Evolutionary conservation across 495 filamentous ascomycete species (phyloP), one percentile per base, ranked within the genome.

Genomic region (Pyrenula aspistea): DNA sequence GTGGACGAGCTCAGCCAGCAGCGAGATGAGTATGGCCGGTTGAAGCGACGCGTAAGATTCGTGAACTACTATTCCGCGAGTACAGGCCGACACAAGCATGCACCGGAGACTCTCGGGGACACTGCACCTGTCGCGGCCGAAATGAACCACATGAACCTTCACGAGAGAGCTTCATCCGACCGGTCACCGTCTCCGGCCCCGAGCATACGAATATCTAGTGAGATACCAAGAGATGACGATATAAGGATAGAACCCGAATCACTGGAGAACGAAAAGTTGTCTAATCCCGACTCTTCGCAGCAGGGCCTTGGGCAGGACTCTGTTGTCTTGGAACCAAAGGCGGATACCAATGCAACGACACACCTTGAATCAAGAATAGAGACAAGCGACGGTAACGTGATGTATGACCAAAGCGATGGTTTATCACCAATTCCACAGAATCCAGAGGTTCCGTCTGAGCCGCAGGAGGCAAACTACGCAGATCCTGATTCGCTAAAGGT

Each of bases 21-120:
- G 25, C 3, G 24, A 23, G 57, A 59, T 56, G 23, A 25, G 15
- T 25, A 56, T 15, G 57, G 57, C 49, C 19, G 24, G 22, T 56
- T 52, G 57, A 60, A 25, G 49, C 55, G 64, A 54, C 73, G 80
- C 54, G 77, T 92, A 11, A 77, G 89, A 1, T 95, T 96, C 63
- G 74, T 88, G 48, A 95, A 96, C 63, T 96, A 95, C 66, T 96
- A 93, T 63, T 95, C 92, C 10, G 77, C 86, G 23, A 91, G 88
- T 55, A 86, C 85, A 2, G 91, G 89, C 1, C 71, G 73, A 56
- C 75, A 74, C 24, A 81, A 86, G 71, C 49, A 61, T 66, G 22
- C 61, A 67, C 0, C 57, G 57, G 25, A 57, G 64, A 19, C 23
- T 4, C 8, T 8, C 15, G 8, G 31, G 31, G 49, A 60, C 21